These are phyloP conservation scores for Rosa multiflora DNA, from an alignment of 306 rosid species.

Conservation along the genomic window DNA sequence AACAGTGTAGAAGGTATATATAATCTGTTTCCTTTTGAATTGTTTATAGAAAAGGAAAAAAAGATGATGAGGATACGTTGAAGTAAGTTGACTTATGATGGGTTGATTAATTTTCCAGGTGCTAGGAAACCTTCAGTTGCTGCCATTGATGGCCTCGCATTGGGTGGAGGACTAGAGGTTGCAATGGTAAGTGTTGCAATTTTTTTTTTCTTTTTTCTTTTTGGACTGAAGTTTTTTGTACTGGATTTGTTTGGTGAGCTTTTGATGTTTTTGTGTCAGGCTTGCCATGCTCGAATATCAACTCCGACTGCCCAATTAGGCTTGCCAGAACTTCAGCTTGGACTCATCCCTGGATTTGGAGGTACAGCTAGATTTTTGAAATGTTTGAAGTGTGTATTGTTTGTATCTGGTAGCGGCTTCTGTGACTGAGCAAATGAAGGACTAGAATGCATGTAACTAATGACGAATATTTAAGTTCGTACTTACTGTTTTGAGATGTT, in stretches of 20 bases:
- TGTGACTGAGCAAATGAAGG: neutral
- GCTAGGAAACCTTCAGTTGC: constrained; percentile 89
- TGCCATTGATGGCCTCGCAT: constrained; percentile 95
- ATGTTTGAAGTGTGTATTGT: neutral
- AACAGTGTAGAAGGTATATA: constrained; percentile 72
- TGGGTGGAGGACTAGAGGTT: constrained; percentile 97
- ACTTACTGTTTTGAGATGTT: neutral
- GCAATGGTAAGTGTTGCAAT: constrained; percentile 76
- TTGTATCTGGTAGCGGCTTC: neutral
- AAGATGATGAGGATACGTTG: neutral
- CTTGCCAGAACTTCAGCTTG: constrained; percentile 97
- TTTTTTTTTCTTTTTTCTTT: no score
- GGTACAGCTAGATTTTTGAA: constrained; percentile 40
- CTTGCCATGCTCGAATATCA: constrained; percentile 85
- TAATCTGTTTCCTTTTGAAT: neutral
- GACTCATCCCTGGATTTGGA: constrained; percentile 97
- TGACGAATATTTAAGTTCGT: neutral
- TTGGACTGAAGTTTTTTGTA: no score
- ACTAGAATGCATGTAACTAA: neutral
- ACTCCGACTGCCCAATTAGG: constrained; percentile 90
- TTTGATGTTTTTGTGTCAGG: constrained; percentile 39
- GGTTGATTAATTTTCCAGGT: constrained; percentile 47
- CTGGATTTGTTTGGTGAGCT: constrained; percentile 2
- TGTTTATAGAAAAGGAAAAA: neutral
- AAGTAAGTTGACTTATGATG: constrained; percentile 13